phyloP scores from a whole-genome alignment of 306 rosid genomes.

The Canavalia gladiata region DNA sequence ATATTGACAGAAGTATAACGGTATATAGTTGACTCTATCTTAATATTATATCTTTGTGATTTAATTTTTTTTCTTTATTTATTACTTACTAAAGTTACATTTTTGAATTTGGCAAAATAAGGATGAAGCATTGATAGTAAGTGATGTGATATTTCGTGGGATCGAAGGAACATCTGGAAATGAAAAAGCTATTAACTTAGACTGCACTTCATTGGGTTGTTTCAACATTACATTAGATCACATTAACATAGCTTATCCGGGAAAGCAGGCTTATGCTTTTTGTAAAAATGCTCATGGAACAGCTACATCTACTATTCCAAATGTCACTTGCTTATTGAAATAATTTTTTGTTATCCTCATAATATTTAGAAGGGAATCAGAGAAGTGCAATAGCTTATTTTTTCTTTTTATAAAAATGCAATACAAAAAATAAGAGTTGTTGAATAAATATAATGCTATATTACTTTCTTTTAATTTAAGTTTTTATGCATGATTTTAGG shows the following conservation, averaged over 20 bases:
- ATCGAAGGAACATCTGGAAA: slow-evolving; percentile 44
- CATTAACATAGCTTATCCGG: slow-evolving; percentile 1
- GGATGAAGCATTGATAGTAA: slow-evolving; percentile 31
- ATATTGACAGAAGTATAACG: accelerated
- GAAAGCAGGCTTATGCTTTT: neutral
- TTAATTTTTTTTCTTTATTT: too few relatives aligned
- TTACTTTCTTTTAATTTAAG: too few relatives aligned
- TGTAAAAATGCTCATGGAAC: slow-evolving; percentile 30
- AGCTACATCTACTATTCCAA: neutral
- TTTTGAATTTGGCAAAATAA: neutral
- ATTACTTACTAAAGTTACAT: neutral
- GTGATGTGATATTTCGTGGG: slow-evolving; percentile 44
- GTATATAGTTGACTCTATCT: too few relatives aligned
- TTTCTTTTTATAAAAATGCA: too few relatives aligned
- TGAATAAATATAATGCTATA: too few relatives aligned
- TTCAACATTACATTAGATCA: slow-evolving; percentile 25
- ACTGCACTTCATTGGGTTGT: slow-evolving; percentile 42
- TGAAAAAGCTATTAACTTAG: slow-evolving; percentile 36
- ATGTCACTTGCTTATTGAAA: neutral
- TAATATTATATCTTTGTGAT: too few relatives aligned
- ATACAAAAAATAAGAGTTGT: too few relatives aligned
- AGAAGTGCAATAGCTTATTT: too few relatives aligned
- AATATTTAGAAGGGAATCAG: too few relatives aligned
- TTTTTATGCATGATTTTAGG: too few relatives aligned
- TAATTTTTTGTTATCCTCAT: too few relatives aligned